Evolutionary conservation across 192 early-diverging fungal species (phyloP), one percentile per base, ranked within the genome.

Genomic region (Endogone sp.): DNA sequence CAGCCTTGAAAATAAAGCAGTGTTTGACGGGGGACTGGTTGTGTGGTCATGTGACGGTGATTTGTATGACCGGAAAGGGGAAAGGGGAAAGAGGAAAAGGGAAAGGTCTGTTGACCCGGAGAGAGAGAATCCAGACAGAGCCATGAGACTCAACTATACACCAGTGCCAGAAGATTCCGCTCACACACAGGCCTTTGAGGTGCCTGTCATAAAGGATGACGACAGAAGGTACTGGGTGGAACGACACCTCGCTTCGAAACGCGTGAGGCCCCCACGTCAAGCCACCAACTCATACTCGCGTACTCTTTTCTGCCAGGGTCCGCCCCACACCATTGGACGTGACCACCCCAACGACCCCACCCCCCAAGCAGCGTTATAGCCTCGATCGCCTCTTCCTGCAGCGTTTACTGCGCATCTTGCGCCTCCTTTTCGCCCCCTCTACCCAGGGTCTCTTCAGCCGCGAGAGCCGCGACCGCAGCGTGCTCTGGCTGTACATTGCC

Each of bases 401-500:
- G 54, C 74, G 83, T 16, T 57, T 80, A 25, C 32, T 16, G 24
- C 65, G 64, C 22, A 26, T 85, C 3, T 9, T 81, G 2, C 60
- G 67, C 10, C 32, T 82, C 11, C 62, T 85, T 2, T 71, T 82
- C 27, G 27, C 59, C 23, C 26, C 63, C 56, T 49, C 75, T 24
- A 59, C 55, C 16, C 22, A 26, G 27, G 22, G n/a, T 31, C 30
- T 69, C 59, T 23, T 21, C 60, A 29, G 24, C 61, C 29, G 29
- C 30, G 62, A 60, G 60, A 62, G 57, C 31, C 11, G 56, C 37
- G 55, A 22, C 67, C 29, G 30, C 58, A 84, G 73, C 56, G 57
- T 84, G 13, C 37, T 77, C 13, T 79, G 68, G 75, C 64, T 84
- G 24, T 88, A 80, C 44, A 30, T 80, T 0, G 58, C 57, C 13